Evolutionary conservation across 2,329 filamentous ascomycete genomes (phyloP), one percentile per base, ranked within the genome.

Genomic region (Metarhizium brunneum): DNA sequence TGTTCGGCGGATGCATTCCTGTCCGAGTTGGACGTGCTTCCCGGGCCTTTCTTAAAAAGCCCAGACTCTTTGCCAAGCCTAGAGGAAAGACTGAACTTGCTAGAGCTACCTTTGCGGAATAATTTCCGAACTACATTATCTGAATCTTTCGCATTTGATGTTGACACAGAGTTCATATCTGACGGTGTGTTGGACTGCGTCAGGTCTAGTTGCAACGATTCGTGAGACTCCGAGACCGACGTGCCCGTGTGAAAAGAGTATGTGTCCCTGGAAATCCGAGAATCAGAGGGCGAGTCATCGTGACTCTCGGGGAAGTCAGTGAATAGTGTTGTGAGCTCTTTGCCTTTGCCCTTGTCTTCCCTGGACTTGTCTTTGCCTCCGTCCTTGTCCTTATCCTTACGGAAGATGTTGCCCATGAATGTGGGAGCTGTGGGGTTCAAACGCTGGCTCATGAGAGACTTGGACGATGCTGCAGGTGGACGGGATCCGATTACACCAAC

Each of bases 361-460:
- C 71, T 69, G 29, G 65, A 60, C 60, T 71, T 71, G 49, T 72
- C 71, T 56, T 66, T 73, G 16, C 65, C 60, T 40, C 63, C 63
- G 29, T 70, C 71, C 57, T 71, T 73, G n/a, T 66, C 66, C 54
- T 50, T 69, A 57, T 51, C 65, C 36, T 54, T 58, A 25, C 78
- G 76, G 63, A 84, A 82, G 57, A 94, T 82, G 42, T 85, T 80
- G 10, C 80, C 85, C 71, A 87, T 92, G 68, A 97, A 97, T 1
- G 87, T 89, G 8, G 92, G 92, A 0, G 92, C 94, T 6, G 89
- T 83, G 7, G 94, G 94, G 64, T 99, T 97, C 32, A 97, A 78
- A 64, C 71, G 85, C 73, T 69, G 84, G 69, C 66, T 85, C 75
- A 64, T 80, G 8, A 48, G 18, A 68, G 66, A 69, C 16, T 68